Evolutionary conservation across 805 yeast genomes (phyloP), one percentile per base, ranked within the genome.

Genomic region (Starmera pachycereana): DNA sequence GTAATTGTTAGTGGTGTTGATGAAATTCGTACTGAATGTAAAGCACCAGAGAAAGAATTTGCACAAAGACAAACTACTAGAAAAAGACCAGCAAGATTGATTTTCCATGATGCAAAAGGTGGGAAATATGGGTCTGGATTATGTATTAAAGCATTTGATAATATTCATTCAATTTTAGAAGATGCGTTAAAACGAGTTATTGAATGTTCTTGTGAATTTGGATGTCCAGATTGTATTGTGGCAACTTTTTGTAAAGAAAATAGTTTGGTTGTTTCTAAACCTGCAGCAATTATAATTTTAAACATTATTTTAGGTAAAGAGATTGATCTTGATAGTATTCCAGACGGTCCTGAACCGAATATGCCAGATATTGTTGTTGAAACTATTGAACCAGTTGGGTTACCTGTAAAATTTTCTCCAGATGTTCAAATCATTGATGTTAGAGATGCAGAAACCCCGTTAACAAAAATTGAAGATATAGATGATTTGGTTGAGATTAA

Each of bases 1-100:
- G 79, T 75, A 43, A 76, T 88, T 5, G 76, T 78, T 11, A 78
- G 85, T 13, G 84, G 86, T 1, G 71, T 74, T 4, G 82, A 78
- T 47, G 98, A 92, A 50, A 70, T 92, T 12, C 74, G 74, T 35
- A 86, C 97, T 0, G 99, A 92, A 58, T 92, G 99, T 60, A 92
- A 92, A 53, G 97, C 97, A 0, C 97, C 98, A 0, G 95, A 88
- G 48, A 92, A 92, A 52, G 99, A 92, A 55, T 85, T 90, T 67
- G 85, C 96, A 1, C 70, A 71, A 37, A 61, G 87, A 27, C 83
- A 83, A 52, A 72, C 90, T 0, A 59, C 61, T 13, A 64, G 98
- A 33, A 74, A 72, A 41, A 63, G 99, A 33, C 97, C 97, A 0
- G 95, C 95, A 0, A 65, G 98, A 40, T 62, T 92, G 37, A 76